A percentile compares a stretch with the other conserved stretches of the same genome.
Evolutionary conservation across 2,329 filamentous ascomycete species (phyloP).

Genomic region (Ceratocystis lukuohia): DNA sequence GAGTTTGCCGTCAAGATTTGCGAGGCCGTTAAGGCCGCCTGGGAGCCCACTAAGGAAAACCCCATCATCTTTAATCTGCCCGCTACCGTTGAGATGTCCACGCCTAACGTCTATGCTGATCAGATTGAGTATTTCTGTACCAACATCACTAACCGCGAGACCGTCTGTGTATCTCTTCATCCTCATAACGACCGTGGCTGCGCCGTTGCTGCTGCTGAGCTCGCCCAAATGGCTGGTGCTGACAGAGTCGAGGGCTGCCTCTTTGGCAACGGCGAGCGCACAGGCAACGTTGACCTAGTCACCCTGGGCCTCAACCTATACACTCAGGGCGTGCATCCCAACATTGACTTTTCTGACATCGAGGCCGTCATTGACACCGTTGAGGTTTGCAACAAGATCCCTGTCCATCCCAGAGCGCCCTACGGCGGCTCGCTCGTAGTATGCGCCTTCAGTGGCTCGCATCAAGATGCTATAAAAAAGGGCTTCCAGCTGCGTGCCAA

Average conservation of each 20-base stretch:
- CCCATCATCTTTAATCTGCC: conserved; percentile 95
- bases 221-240: conserved; percentile 92
- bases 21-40: conserved; percentile 85
- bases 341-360: conserved; percentile 85
- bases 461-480: conserved; percentile 96
- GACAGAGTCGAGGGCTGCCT: conserved; percentile 88
- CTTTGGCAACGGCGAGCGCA: conserved; percentile 90
- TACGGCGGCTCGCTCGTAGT: conserved; percentile 89
- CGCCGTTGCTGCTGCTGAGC: conserved; percentile 74
- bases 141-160: conserved; percentile 71
- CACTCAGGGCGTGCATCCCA: conserved; percentile 75
- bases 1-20: conserved; percentile 76
- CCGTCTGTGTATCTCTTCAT: conserved; percentile 78
- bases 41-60: conserved; percentile 65
- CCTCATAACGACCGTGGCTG: conserved; percentile 91
- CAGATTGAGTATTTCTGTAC: conserved; percentile 92
- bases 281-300: conserved; percentile 88
- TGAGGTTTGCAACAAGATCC: conserved; percentile 88
- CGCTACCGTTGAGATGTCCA: conserved; percentile 88
- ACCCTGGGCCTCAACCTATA: conserved; percentile 89
- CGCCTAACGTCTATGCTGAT: conserved; percentile 90
- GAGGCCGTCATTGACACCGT: conserved; percentile 75
- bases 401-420: conserved; percentile 75
- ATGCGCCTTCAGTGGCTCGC: conserved; percentile 79
- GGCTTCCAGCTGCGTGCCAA: conserved; percentile 60